Percentiles rank a stretch among this genome's conserved stretches.
Evolutionary conservation across 1,284 basidiomycete genomes (phyloP).

Genomic region (Pisolithus thermaeus): DNA sequence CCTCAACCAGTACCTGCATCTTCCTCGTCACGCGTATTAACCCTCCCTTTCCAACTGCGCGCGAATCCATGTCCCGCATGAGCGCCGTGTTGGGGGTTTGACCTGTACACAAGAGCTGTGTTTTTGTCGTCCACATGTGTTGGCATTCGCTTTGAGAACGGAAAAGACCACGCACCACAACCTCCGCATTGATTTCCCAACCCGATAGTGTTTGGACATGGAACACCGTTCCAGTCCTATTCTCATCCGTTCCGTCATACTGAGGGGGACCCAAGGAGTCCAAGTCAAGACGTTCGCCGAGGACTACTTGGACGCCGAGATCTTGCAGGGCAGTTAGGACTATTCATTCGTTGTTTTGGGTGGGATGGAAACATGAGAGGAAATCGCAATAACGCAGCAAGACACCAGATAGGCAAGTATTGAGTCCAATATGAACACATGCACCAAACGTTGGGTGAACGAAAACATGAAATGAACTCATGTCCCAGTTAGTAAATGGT

Average conservation of each 20-base stretch:
- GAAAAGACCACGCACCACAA: constrained; percentile 40
- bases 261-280: constrained; percentile 22
- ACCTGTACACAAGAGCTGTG: constrained; percentile 71
- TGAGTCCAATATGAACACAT: too few species aligned
- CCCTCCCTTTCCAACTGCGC: constrained; percentile 43
- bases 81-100: constrained; percentile 67
- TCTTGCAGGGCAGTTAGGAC: constrained; percentile 40
- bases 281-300: constrained; percentile 52
- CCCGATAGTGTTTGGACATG: constrained; percentile 49
- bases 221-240: neutral
- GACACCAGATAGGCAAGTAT: too few species aligned
- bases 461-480: neutral
- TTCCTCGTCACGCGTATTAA: constrained; percentile 53
- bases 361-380: too few species aligned
- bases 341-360: constrained; percentile 13
- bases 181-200: constrained; percentile 53
- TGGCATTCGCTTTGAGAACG: constrained; percentile 1
- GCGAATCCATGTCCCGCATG: constrained; percentile 44
- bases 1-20: constrained; percentile 45
- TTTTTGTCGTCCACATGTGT: neutral
- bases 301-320: constrained; percentile 43
- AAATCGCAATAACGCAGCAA: too few species aligned
- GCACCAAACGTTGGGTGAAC: neutral
- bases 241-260: constrained; percentile 2
- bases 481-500: neutral